Evolutionary conservation across 192 early-diverging fungal genomes (phyloP).

Genomic region (Coemansia sp.): DNA sequence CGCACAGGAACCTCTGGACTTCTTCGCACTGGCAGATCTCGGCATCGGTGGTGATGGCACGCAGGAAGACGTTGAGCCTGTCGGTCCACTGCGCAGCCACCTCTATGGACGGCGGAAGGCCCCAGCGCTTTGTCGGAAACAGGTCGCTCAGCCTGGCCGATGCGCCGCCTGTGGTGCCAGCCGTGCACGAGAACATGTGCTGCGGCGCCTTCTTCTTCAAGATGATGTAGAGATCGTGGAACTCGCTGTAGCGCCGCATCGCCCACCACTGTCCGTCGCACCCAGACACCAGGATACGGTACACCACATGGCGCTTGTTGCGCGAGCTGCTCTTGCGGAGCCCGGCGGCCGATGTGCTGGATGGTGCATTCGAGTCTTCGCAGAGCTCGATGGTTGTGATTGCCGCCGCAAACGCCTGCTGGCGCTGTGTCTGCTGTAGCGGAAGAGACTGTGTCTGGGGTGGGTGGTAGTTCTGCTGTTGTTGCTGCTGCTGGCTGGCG

Average conservation of each 20-base stretch:
- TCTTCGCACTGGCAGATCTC: conserved; percentile 42
- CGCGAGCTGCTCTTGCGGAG: conserved; percentile 12
- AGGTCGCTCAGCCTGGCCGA: conserved; percentile 29
- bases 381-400: conserved; percentile 51
- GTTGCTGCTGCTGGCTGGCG: conserved; percentile 11
- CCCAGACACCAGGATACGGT: conserved; percentile 51
- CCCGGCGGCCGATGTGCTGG: conserved; percentile 15
- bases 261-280: conserved; percentile 51
- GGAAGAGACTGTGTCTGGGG: not conserved
- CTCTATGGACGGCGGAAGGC: conserved; percentile 32
- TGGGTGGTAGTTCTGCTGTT: conserved; percentile 6
- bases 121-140: conserved; percentile 48
- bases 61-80: conserved; percentile 47
- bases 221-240: conserved; percentile 35
- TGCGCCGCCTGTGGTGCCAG: not conserved
- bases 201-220: conserved; percentile 35
- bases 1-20: conserved; percentile 45
- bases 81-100: conserved; percentile 43
- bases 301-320: conserved; percentile 35
- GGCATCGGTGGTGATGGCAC: conserved; percentile 41
- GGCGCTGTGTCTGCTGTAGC: not conserved
- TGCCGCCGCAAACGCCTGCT: conserved; percentile 46
- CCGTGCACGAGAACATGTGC: conserved; percentile 11
- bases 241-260: conserved; percentile 49
- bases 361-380: conserved; percentile 17